These are phyloP conservation scores for Glycyrrhiza uralensis DNA, from an alignment of 306 rosid genomes.

Conservation along the genomic window DNA sequence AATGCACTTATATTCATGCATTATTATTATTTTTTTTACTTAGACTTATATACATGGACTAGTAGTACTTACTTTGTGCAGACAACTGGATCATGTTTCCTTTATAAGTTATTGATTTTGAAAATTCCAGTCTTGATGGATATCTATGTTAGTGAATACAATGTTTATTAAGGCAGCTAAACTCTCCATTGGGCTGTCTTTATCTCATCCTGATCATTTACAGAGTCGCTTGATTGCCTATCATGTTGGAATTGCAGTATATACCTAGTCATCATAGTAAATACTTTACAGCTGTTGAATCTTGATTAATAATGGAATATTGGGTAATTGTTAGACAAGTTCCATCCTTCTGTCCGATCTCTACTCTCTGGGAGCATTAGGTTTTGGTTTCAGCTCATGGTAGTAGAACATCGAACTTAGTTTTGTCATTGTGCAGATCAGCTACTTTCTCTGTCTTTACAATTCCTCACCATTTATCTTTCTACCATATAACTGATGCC, in stretches of 20 bases:
- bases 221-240: not conserved
- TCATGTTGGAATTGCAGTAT: not conserved
- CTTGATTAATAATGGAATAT: constrained; percentile 10
- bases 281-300: not conserved
- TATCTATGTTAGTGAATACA: not conserved
- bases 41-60: not conserved
- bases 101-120: not conserved
- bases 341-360: not conserved
- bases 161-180: not conserved
- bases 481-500: not conserved
- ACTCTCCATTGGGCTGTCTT: not conserved
- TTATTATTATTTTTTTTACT: not conserved
- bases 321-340: not conserved
- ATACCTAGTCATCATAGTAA: not conserved
- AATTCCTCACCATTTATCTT: not conserved
- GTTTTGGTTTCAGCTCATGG: not conserved
- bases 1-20: not conserved
- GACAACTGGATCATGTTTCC: not conserved
- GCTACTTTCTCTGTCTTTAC: not conserved
- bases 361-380: not conserved
- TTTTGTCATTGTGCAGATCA: not conserved
- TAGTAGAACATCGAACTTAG: not conserved
- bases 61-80: not conserved
- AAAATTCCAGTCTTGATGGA: not conserved
- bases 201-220: not conserved